Base-by-base conservation (phyloP, 306 rosid genomes). In the Canavalia gladiata region DNA sequence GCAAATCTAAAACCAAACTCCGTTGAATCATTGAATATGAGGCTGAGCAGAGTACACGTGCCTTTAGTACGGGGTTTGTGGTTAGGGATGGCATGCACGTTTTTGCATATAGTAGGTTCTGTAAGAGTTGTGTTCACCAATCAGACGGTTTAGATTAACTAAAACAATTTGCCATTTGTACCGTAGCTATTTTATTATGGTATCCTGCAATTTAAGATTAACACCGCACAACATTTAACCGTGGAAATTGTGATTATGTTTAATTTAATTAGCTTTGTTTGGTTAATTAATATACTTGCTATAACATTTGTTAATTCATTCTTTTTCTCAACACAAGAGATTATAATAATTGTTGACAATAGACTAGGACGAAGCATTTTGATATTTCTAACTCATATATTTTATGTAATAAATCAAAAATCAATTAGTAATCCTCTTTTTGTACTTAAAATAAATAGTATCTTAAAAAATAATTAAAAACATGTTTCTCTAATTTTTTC, bases 61-160 rank as follows among this genome's bases (percentile, higher is more conserved):
- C 50, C 29, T 42, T 7, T 43, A 41, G 31, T 41, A 25, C 37
- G 18, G 50, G 37, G 72, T 67, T 67, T 45, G 51, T n/a, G 72
- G 72, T 63, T 63, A 63, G 68, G 51, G 52, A 62, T 49, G 50
- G 25, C 42, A 60, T 60, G 64, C 81, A 66, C 85, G 50, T 43
- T 74, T 78, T 75, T 69, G 39, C 65, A 60, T 68, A 81, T 66
- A 25, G 50, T 66, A 25, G 50, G 55, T 39, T 51, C 2, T 34
- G 45, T 41, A 63, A 63, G 52, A 76, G 35, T 69, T 81, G 64
- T 75, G 75, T 46, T 68, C 67, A 86, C 86, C 85, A 79, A 86
- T 82, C 66, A 77, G 76, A 52, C 33, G 72, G 74, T 72, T 70
- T 75, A 35, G 28, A 74, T 68, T 62, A 35, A 37, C 79, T 54